Evolutionary conservation across 2,329 filamentous ascomycete genomes (phyloP).

Genomic region (Kalmusia sp.): DNA sequence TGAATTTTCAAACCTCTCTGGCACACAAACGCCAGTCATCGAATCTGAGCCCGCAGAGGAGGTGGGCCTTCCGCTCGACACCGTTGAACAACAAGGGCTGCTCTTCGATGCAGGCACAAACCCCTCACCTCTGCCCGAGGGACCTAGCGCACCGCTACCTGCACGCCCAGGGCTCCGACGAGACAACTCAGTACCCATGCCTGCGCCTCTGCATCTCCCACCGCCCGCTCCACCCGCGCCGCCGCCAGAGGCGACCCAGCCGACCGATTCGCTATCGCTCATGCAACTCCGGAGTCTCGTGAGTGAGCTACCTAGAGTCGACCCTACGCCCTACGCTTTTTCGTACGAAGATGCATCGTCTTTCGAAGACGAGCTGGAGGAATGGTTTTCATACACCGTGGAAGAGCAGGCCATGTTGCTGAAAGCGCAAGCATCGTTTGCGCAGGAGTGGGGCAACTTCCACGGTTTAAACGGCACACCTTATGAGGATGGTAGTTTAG

Average conservation of each 20-base stretch:
- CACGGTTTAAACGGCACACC: slow-evolving; percentile 47
- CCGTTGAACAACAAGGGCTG: slow-evolving; percentile 43
- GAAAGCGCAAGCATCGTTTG: slow-evolving; percentile 77
- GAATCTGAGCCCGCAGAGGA: slow-evolving; percentile 40
- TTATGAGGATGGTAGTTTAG: slow-evolving; percentile 53
- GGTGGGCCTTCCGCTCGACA: slow-evolving; percentile 45
- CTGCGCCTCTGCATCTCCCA: slow-evolving; percentile 52
- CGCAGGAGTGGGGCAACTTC: slow-evolving; percentile 69
- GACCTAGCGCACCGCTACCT: slow-evolving; percentile 31
- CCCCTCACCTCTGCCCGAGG: slow-evolving; percentile 19
- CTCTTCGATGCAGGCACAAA: slow-evolving; percentile 29
- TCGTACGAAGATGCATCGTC: slow-evolving; percentile 59
- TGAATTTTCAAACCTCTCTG: slow-evolving; percentile 42
- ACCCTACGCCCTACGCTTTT: slow-evolving; percentile 75
- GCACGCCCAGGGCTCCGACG: slow-evolving; percentile 49
- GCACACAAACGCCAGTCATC: slow-evolving; percentile 38
- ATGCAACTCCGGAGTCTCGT: slow-evolving; percentile 55
- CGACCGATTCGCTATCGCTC: slow-evolving; percentile 55
- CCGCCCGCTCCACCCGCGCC: slow-evolving; percentile 48
- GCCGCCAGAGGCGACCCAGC: slow-evolving; percentile 37
- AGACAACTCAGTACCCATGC: slow-evolving; percentile 48
- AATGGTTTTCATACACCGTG: slow-evolving; percentile 95
- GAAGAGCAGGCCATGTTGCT: slow-evolving; percentile 83
- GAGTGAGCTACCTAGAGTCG: slow-evolving; percentile 51
- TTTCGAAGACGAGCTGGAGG: slow-evolving; percentile 88